Evolutionary conservation across 1,284 basidiomycete genomes (phyloP).

Genomic region (Polyporus tsugae): DNA sequence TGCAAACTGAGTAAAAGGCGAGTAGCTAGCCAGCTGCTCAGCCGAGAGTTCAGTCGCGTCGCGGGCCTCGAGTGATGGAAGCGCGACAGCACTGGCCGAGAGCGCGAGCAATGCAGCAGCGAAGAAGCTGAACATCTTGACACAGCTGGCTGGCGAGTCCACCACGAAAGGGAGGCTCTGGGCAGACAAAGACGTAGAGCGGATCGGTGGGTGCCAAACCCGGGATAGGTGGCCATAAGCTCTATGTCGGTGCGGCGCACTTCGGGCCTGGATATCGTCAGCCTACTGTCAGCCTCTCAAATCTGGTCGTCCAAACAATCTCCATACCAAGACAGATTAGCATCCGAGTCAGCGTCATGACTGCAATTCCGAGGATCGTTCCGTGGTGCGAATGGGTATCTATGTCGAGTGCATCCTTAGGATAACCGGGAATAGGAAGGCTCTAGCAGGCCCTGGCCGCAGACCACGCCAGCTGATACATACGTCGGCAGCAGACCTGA

Average conservation of each 20-base stretch:
- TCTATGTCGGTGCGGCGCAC: background rate
- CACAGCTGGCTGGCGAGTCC: conserved; percentile 21
- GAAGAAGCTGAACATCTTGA: conserved; percentile 22
- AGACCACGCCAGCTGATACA: too few species aligned
- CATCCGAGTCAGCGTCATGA: too few species aligned
- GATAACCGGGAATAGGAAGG: too few species aligned
- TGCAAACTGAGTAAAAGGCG: conserved; percentile 58
- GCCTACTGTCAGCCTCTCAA: too few species aligned
- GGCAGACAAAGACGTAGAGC: background rate
- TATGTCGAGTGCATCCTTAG: too few species aligned
- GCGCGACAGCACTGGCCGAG: conserved; percentile 3
- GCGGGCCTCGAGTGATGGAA: conserved; percentile 18
- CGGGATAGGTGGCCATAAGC: background rate
- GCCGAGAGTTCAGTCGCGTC: conserved; percentile 10
- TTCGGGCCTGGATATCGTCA: too few species aligned
- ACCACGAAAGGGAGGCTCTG: background rate
- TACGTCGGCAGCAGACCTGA: too few species aligned
- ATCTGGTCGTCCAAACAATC: too few species aligned
- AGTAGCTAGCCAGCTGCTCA: conserved; percentile 41
- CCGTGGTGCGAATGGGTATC: too few species aligned
- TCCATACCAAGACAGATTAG: too few species aligned
- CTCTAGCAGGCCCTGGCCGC: too few species aligned
- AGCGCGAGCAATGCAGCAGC: conserved; percentile 17
- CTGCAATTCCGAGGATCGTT: too few species aligned
- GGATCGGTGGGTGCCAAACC: background rate